Base-by-base conservation (phyloP, 2,329 filamentous ascomycete genomes). In the Cordyceps fumosorosea region DNA sequence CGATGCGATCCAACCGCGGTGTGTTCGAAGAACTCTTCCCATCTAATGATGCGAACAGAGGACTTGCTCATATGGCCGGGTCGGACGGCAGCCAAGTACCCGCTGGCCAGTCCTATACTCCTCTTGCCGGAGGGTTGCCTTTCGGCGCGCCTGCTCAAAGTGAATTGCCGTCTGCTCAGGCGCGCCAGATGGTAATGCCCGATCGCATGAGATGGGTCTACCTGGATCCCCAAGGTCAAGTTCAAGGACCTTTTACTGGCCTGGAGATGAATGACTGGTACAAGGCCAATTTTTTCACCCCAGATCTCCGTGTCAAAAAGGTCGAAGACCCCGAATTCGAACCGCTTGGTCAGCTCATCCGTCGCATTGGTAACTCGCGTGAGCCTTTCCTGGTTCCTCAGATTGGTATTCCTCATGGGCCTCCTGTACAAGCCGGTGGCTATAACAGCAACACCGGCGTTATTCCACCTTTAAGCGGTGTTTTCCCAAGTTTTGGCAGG, bases 241-340 rank as follows among this genome's bases (percentile, higher is more conserved):
- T 91, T 6, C 95, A 99, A 72, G 95, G 95, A 0, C 95, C 95
- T 0, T 99, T 95, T 77, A 97, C 92, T 45, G 95, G 95, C 1
- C 79, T 99, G 56, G 95, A 99, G 75, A 99, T 99, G 95, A 96
- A 99, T 68, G 96, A 99, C 69, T 99, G 95, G 95, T 99, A 98
- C 77, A 98, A 98, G 74, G 93, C 93, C 44, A 93, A 93, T 52
- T 99, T 98, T 78, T 99, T 99, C 76, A 96, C 91, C 0, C 88
- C 93, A 0, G 93, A 99, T 69, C 81, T 99, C 22, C 86, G 96
- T 50, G 95, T 99, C 37, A 97, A 96, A 78, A 96, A 96, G 73
- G 81, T 93, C 5, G 95, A 99, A 72, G 95, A 99, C 70, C 80
- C 83, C 0, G 93, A 99, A 56, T 99, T 97, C 69, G 95, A 99